These are phyloP conservation scores for Phaffomyces antillensis DNA, from an alignment of 805 yeast species.

Conservation along the genomic window DNA sequence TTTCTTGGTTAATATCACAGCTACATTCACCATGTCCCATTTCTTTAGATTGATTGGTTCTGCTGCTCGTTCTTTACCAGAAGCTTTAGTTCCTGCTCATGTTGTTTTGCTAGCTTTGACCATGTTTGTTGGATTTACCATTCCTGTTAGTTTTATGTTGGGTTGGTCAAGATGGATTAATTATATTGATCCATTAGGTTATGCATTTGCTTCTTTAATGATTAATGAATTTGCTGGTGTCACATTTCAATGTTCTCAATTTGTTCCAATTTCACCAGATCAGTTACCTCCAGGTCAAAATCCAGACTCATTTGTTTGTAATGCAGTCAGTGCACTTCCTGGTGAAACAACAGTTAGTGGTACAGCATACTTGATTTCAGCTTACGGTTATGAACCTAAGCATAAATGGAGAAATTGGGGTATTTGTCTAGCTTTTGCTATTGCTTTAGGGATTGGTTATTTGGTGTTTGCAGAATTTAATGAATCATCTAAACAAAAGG, in stretches of 20 bases:
- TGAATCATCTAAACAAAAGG: slow-evolving; percentile 60
- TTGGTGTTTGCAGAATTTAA: slow-evolving; percentile 48
- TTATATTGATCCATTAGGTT: slow-evolving; percentile 48
- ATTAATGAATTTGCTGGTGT: slow-evolving; percentile 43
- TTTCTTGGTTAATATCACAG: slow-evolving; percentile 32
- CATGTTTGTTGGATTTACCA: slow-evolving; percentile 49
- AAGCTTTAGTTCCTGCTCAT: slow-evolving; percentile 52
- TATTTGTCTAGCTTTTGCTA: slow-evolving; percentile 46
- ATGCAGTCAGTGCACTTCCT: slow-evolving; percentile 46
- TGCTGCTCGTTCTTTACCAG: slow-evolving; percentile 35
- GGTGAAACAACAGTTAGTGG: slow-evolving; percentile 49
- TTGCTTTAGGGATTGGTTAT: slow-evolving; percentile 50
- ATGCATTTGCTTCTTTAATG: slow-evolving; percentile 49
- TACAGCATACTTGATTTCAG: slow-evolving; percentile 34
- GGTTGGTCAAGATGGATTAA: slow-evolving; percentile 62
- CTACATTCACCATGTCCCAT: slow-evolving; percentile 46
- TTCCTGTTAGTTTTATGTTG: slow-evolving; percentile 46
- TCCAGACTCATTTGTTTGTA: slow-evolving; percentile 37
- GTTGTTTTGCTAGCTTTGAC: slow-evolving; percentile 38
- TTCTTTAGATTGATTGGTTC: slow-evolving; percentile 48
- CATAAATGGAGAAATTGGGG: slow-evolving; percentile 65
- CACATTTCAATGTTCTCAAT: slow-evolving; percentile 36
- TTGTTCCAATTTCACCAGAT: slow-evolving; percentile 32
- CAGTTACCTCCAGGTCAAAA: slow-evolving; percentile 14
- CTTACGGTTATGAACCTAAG: slow-evolving; percentile 36